A percentile compares a stretch with the other conserved stretches of the same genome.
Conservation (phyloP, 768 basidiomycete species). For the Termitomyces sp. region DNA sequence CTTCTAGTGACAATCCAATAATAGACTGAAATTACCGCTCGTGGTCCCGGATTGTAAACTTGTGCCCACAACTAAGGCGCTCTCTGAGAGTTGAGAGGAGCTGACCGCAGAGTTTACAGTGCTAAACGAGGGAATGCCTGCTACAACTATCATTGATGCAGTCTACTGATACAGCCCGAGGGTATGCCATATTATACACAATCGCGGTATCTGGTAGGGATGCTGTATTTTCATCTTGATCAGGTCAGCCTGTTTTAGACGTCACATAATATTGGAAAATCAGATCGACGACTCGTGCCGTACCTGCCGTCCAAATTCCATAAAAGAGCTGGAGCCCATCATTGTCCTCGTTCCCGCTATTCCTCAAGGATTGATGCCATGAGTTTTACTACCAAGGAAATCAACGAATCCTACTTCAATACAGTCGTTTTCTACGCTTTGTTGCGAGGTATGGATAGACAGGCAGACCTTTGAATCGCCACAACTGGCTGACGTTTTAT, state of each 20-base stretch:
- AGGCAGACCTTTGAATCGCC: not conserved
- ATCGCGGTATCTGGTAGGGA: not conserved
- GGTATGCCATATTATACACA: not conserved
- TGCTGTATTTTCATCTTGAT: not conserved
- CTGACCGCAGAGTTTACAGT: no score
- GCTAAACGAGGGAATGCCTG: not conserved
- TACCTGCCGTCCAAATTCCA: not conserved
- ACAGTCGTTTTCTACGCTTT: slow-evolving; percentile 8
- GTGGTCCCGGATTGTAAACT: not conserved
- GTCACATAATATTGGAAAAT: not conserved
- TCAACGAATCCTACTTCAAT: slow-evolving; percentile 12
- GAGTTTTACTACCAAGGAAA: slow-evolving; percentile 2
- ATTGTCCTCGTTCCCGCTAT: not conserved
- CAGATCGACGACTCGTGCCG: not conserved
- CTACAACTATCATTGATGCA: not conserved
- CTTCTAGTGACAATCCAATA: not conserved
- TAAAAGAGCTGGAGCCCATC: not conserved
- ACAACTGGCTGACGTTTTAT: not conserved
- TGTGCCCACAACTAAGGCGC: not conserved
- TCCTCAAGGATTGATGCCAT: not conserved
- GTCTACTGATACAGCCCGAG: not conserved
- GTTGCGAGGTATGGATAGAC: slow-evolving; percentile 5
- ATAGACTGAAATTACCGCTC: not conserved
- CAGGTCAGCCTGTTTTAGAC: not conserved
- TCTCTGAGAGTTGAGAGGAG: not conserved